Evolutionary conservation across 148 eudicot genomes (phyloP).

Genomic region (Nepenthes mirabilis): DNA sequence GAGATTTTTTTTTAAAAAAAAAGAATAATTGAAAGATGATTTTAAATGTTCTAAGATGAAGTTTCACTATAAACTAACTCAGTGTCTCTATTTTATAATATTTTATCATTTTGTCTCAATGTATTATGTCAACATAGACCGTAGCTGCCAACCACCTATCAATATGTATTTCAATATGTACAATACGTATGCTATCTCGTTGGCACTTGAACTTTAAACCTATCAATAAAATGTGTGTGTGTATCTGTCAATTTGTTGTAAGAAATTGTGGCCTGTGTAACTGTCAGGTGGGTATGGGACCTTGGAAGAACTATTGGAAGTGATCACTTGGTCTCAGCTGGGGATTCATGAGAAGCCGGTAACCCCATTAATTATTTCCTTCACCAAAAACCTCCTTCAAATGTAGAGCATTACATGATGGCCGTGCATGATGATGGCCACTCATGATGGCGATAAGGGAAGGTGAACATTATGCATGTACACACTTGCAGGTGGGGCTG

Average conservation of each 20-base stretch:
- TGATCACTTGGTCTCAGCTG: slow-evolving; percentile 80
- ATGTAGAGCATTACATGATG: background rate
- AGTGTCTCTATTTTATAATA: too few relatives aligned
- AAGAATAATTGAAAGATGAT: background rate
- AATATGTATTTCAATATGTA: too few relatives aligned
- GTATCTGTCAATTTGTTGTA: too few relatives aligned
- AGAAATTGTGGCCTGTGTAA: too few relatives aligned
- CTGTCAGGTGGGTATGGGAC: slow-evolving; percentile 77
- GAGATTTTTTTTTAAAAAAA: too few relatives aligned
- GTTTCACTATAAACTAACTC: background rate
- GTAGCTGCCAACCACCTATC: too few relatives aligned
- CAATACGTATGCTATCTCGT: too few relatives aligned
- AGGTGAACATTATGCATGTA: slow-evolving; percentile 1
- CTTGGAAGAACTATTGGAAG: slow-evolving; percentile 71
- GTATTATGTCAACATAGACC: too few relatives aligned
- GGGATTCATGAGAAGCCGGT: slow-evolving; percentile 90
- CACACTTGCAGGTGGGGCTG: slow-evolving; percentile 54
- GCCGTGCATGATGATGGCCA: background rate
- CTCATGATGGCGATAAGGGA: background rate
- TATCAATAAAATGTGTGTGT: background rate
- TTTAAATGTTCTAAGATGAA: background rate
- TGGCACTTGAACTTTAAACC: too few relatives aligned
- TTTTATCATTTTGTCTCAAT: too few relatives aligned
- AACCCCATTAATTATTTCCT: slow-evolving; percentile 3
- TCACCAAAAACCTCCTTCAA: too few relatives aligned